A percentile compares a stretch with the other conserved stretches of the same genome.
Conservation (phyloP, 1,284 basidiomycete species). For the Pterulicium gracile region DNA sequence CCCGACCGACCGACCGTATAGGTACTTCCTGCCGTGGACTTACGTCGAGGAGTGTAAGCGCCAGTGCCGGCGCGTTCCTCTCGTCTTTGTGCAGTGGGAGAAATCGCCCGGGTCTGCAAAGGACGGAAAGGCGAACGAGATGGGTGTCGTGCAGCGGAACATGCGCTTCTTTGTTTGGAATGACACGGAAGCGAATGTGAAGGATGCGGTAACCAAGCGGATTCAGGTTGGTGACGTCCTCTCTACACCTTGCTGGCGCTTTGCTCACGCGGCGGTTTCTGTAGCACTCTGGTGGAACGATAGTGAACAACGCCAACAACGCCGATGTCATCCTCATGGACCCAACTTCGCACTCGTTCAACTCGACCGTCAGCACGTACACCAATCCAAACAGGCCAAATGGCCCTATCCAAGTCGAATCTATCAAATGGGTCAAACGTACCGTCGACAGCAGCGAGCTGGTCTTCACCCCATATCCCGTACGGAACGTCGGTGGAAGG, state of each 20-base stretch:
- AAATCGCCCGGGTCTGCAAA: no score
- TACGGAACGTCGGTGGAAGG: constrained; percentile 72
- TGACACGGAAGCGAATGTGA: constrained; percentile 62
- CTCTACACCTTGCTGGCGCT: constrained; percentile 6
- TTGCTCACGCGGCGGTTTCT: not conserved
- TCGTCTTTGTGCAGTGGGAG: constrained; percentile 63
- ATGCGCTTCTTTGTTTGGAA: constrained; percentile 59
- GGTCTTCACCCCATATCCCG: constrained; percentile 58
- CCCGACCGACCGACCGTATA: constrained; percentile 47
- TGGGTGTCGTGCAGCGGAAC: constrained; percentile 19
- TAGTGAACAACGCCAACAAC: constrained; percentile 48
- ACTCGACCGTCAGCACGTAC: constrained; percentile 56
- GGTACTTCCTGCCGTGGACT: constrained; percentile 67
- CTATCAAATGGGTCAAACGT: constrained; percentile 70
- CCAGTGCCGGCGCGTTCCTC: constrained; percentile 58
- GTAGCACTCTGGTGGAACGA: constrained; percentile 71
- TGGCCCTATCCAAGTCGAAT: constrained; percentile 62
- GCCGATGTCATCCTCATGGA: constrained; percentile 70
- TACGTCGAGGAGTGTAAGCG: constrained; percentile 71
- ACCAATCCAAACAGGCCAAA: constrained; percentile 38
- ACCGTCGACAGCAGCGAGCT: constrained; percentile 58
- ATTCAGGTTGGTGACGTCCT: constrained; percentile 44
- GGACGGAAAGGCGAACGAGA: constrained; percentile 44
- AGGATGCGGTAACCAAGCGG: constrained; percentile 47
- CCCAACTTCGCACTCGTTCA: constrained; percentile 61